Evolutionary conservation across 208 protist species (phyloP).

Genomic region (Leishmania mexicana): DNA sequence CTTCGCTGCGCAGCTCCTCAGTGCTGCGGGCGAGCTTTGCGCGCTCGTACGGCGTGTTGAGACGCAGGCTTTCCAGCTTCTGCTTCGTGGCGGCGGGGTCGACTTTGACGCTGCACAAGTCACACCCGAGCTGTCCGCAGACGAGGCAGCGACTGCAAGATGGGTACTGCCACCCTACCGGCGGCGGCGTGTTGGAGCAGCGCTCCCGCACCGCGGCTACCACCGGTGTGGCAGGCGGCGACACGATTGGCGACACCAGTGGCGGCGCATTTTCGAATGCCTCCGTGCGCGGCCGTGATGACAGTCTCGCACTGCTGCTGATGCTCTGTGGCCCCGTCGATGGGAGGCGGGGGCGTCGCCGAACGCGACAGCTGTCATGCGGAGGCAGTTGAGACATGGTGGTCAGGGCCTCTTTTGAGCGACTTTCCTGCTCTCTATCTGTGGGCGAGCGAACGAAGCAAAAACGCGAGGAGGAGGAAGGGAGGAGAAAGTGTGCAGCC

Average conservation of each 20-base stretch:
- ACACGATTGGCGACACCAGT: slow-evolving; percentile 24
- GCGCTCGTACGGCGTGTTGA: slow-evolving; percentile 80
- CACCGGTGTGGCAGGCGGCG: slow-evolving; percentile 25
- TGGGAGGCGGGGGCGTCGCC: slow-evolving; percentile 25
- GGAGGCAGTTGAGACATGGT: slow-evolving; percentile 8
- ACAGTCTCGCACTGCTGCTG: slow-evolving; percentile 24
- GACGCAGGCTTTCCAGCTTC: slow-evolving; percentile 59
- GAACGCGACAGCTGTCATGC: not conserved
- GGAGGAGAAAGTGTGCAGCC: not conserved
- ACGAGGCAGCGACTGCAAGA: slow-evolving; percentile 71
- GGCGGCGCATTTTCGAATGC: slow-evolving; percentile 18
- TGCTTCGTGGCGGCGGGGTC: slow-evolving; percentile 54
- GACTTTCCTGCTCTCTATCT: not conserved
- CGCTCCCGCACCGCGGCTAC: slow-evolving; percentile 20
- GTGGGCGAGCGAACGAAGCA: not conserved
- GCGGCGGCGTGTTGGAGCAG: slow-evolving; percentile 21
- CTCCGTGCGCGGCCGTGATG: slow-evolving; percentile 28
- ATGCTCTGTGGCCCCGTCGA: slow-evolving; percentile 4
- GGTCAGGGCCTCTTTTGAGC: not conserved
- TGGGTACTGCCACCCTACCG: slow-evolving; percentile 64
- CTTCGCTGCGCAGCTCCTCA: slow-evolving; percentile 53
- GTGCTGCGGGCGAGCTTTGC: slow-evolving; percentile 59
- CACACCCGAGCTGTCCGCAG: slow-evolving; percentile 67
- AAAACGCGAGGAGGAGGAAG: not conserved
- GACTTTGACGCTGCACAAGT: slow-evolving; percentile 36